Evolutionary conservation across 208 protist genomes (phyloP).

Genomic region (Trypanosoma scelopori): DNA sequence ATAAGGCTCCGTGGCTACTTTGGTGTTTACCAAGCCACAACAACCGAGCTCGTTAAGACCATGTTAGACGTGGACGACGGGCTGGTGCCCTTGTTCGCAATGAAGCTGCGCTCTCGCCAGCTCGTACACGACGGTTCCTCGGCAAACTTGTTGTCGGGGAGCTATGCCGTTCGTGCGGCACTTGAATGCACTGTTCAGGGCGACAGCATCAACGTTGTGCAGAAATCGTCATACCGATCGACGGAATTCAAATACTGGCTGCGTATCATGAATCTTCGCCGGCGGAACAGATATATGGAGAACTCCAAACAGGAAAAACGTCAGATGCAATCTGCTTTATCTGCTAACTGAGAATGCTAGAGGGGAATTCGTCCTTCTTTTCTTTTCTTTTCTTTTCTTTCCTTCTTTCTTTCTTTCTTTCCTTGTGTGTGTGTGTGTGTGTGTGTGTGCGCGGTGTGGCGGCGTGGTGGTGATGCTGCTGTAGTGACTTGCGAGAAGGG

Average conservation of each 20-base stretch:
- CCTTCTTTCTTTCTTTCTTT: too few species aligned
- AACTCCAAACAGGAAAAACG: constrained; percentile 35
- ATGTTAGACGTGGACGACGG: constrained; percentile 84
- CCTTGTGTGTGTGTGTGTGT: too few species aligned
- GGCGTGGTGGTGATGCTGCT: too few species aligned
- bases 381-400: too few species aligned
- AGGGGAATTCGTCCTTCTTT: neutral
- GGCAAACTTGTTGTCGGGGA: constrained; percentile 74
- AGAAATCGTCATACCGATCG: constrained; percentile 65
- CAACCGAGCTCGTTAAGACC: constrained; percentile 73
- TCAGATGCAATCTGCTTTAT: constrained; percentile 4
- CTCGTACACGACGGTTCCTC: constrained; percentile 85
- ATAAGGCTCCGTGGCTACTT: constrained; percentile 89
- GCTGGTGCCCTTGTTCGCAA: constrained; percentile 75
- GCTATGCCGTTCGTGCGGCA: constrained; percentile 67
- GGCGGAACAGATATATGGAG: constrained; percentile 45
- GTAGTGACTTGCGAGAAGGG: too few species aligned
- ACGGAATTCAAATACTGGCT: constrained; percentile 72
- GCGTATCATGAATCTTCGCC: constrained; percentile 69
- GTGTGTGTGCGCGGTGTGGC: too few species aligned
- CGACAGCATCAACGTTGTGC: constrained; percentile 84
- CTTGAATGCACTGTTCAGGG: constrained; percentile 82
- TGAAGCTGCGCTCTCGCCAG: constrained; percentile 83
- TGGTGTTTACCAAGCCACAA: constrained; percentile 89
- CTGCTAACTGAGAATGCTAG: constrained; percentile 13